These are phyloP conservation scores for Scenedesmus sp. DNA, from an alignment of 163 green algal genomes.

Conservation along the genomic window DNA sequence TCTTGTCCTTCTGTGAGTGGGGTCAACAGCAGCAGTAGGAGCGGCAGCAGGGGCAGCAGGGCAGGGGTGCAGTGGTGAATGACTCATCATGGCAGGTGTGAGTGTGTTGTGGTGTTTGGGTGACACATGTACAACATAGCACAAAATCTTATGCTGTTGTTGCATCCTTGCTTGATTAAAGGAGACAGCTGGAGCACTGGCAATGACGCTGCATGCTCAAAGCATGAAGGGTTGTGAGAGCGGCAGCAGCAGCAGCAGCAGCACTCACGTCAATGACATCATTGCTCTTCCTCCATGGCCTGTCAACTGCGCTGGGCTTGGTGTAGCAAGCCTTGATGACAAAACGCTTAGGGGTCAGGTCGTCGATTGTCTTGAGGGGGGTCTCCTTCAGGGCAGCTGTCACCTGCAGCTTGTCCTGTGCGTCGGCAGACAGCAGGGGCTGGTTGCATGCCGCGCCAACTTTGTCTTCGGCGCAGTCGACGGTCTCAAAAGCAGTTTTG, in stretches of 20 bases:
- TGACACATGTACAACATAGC: neutral
- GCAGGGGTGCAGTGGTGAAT: neutral
- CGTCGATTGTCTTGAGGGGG: slow-evolving; percentile 40
- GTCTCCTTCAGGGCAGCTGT: slow-evolving; percentile 13
- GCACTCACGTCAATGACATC: slow-evolving; percentile 57
- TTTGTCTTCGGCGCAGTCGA: neutral
- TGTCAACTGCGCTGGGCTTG: slow-evolving; percentile 35
- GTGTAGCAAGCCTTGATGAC: slow-evolving; percentile 42
- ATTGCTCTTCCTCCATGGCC: slow-evolving; percentile 47
- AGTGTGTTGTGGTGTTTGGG: neutral
- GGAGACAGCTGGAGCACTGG: neutral
- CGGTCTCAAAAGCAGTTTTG: slow-evolving; percentile 10
- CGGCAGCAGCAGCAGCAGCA: slow-evolving; percentile 2
- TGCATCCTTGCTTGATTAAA: neutral
- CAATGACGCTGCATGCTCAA: neutral
- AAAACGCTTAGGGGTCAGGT: slow-evolving; percentile 25
- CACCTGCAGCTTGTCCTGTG: slow-evolving; percentile 49
- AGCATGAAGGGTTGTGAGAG: neutral
- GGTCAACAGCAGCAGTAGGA: neutral
- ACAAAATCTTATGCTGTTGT: neutral
- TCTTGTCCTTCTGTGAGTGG: slow-evolving; percentile 49
- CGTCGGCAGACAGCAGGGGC: slow-evolving; percentile 40
- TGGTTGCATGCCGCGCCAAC: slow-evolving; percentile 45
- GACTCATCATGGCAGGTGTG: neutral
- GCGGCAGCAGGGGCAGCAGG: neutral